Evolutionary conservation across 371 early-diverging fungal genomes (phyloP).

Genomic region (Apophysomyces sp.): DNA sequence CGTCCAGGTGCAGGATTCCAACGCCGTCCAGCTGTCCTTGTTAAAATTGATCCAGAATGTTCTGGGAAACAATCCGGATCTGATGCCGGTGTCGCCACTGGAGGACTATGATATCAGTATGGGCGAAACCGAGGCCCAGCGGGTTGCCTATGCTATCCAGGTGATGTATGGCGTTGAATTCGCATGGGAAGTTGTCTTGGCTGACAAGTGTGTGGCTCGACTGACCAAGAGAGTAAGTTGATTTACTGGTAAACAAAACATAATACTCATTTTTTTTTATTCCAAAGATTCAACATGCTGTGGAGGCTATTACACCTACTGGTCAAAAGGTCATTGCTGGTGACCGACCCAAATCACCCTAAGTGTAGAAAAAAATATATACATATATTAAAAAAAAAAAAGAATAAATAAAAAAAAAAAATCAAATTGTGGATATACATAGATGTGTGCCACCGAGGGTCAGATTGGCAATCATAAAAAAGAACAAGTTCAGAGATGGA

Average conservation of each 20-base stretch:
- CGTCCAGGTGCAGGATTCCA: conserved; percentile 12
- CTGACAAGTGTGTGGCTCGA: conserved; percentile 38
- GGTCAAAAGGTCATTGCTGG: neutral
- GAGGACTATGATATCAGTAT: conserved; percentile 46
- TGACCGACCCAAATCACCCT: neutral
- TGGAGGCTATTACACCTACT: conserved; percentile 11
- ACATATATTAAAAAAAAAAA: too few species aligned
- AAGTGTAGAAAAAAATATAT: neutral
- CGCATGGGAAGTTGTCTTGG: conserved; percentile 68
- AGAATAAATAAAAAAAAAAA: too few species aligned
- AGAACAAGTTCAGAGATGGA: too few species aligned
- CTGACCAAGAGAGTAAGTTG: conserved; percentile 16
- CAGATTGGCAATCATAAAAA: too few species aligned
- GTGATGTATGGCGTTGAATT: conserved; percentile 79
- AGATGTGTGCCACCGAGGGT: too few species aligned
- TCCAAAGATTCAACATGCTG: conserved; percentile 12
- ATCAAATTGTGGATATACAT: too few species aligned
- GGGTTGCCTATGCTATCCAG: conserved; percentile 72
- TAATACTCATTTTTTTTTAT: neutral
- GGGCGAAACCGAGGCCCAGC: conserved; percentile 59
- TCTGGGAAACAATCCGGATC: conserved; percentile 33
- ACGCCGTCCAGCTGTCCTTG: conserved; percentile 11
- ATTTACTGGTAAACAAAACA: neutral
- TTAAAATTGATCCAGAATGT: conserved; percentile 21
- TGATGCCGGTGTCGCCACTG: conserved; percentile 43